Conservation (phyloP, 2,329 filamentous ascomycete genomes). For the Botrytis squamosa region DNA sequence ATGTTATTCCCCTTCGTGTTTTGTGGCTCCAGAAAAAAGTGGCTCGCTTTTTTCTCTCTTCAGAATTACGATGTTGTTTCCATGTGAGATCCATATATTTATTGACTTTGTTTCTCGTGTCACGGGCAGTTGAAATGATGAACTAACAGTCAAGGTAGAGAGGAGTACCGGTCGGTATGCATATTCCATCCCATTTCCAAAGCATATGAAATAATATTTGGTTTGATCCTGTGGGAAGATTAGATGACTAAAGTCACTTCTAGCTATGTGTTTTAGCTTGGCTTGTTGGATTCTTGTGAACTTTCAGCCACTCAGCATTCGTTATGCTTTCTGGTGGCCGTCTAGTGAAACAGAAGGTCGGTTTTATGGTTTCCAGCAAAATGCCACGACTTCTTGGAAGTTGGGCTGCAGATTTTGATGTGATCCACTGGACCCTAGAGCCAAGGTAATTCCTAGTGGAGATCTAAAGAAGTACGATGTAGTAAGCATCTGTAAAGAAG, state of each 20-base stretch:
- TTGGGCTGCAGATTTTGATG: constrained; percentile 11
- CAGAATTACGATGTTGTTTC: not conserved
- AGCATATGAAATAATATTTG: not conserved
- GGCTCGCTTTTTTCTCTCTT: not conserved
- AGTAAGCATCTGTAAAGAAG: not conserved
- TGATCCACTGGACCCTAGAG: not conserved
- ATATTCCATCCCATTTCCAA: constrained; percentile 14
- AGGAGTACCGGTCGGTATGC: not conserved
- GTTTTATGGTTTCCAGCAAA: constrained; percentile 7
- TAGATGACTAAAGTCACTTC: constrained; percentile 12
- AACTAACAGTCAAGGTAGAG: not conserved
- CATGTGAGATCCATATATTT: not conserved
- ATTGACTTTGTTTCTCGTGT: constrained; percentile 7
- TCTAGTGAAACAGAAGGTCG: constrained; percentile 14
- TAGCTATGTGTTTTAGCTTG: constrained; percentile 1
- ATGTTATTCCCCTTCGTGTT: constrained; percentile 6
- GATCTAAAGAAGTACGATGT: constrained; percentile 7
- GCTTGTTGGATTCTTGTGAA: not conserved
- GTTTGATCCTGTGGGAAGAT: constrained; percentile 21
- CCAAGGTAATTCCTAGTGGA: not conserved
- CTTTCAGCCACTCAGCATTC: not conserved
- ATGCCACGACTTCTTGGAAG: constrained; percentile 6
- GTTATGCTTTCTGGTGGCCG: not conserved
- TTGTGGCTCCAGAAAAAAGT: constrained; percentile 5
- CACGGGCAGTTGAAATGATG: not conserved